A percentile compares a stretch with the other conserved stretches of the same genome.
phyloP scores from a whole-genome alignment of 176 grass and related monocot species.

The Tillandsia fasciculata region DNA sequence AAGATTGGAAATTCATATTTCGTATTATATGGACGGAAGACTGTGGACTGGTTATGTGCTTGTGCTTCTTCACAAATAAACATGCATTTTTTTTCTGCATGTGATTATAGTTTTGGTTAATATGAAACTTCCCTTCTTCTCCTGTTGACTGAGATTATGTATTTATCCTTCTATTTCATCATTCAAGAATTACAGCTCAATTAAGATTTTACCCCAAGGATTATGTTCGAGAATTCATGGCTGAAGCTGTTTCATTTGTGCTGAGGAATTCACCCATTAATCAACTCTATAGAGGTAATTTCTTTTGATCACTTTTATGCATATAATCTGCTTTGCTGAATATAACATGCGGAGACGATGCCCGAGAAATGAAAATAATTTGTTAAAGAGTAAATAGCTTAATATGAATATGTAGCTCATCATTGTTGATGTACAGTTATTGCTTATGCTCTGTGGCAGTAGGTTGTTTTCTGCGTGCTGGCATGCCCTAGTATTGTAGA shows the following conservation, averaged over 20 bases:
- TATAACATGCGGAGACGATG: neutral
- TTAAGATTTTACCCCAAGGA: constrained; percentile 67
- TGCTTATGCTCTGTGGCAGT: neutral
- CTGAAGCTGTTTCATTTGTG: constrained; percentile 90
- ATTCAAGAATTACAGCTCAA: constrained; percentile 54
- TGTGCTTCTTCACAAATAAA: neutral
- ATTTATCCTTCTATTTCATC: constrained; percentile 3
- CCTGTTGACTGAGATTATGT: neutral
- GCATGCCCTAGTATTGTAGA: neutral
- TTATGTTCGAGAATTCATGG: constrained; percentile 89
- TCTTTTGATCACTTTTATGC: neutral
- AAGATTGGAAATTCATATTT: neutral
- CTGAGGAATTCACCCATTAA: constrained; percentile 63
- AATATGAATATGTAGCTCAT: neutral
- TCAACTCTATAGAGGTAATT: constrained; percentile 40
- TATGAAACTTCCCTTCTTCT: neutral
- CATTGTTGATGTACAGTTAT: neutral
- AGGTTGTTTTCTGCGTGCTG: neutral
- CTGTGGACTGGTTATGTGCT: too few relatives aligned
- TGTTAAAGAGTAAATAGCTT: neutral
- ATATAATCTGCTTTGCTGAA: neutral
- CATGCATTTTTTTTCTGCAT: neutral
- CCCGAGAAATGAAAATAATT: neutral
- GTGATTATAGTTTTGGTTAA: neutral
- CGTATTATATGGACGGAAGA: neutral